Conservation (phyloP, 305 asterid genomes). For the Rubia peregrina region DNA sequence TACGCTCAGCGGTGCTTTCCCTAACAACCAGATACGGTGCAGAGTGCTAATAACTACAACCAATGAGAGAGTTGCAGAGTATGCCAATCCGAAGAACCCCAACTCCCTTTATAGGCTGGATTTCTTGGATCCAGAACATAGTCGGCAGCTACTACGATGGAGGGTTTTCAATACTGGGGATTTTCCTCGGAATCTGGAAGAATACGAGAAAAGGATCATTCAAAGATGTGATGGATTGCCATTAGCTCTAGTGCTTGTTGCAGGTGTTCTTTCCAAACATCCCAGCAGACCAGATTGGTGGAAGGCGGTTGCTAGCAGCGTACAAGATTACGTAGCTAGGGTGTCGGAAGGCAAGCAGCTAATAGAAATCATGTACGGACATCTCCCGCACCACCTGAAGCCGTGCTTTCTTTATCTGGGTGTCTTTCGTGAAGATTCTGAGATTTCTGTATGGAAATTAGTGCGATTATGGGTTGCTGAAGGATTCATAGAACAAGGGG, state of each 20-base stretch:
- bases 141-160: not conserved
- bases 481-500: conserved; percentile 42
- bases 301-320: conserved; percentile 8
- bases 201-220: conserved; percentile 29
- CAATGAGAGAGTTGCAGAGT: conserved; percentile 26
- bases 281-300: not conserved
- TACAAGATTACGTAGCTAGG: not conserved
- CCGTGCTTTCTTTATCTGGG: conserved; percentile 58
- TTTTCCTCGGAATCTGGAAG: not conserved
- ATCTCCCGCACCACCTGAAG: conserved; percentile 45
- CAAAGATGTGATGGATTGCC: conserved; percentile 23
- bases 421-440: conserved; percentile 48
- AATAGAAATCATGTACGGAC: conserved; percentile 38
- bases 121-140: not conserved
- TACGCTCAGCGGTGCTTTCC: conserved; percentile 44
- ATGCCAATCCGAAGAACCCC: conserved; percentile 29
- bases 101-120: conserved; percentile 24
- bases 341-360: conserved; percentile 22
- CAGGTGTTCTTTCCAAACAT: conserved; percentile 13
- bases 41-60: conserved; percentile 51
- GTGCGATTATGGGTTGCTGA: conserved; percentile 60
- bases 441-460: conserved; percentile 49
- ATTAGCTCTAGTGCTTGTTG: conserved; percentile 18
- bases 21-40: conserved; percentile 37
- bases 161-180: not conserved